Evolutionary conservation across 768 basidiomycete genomes (phyloP).

Genomic region (Trametes meyenii): DNA sequence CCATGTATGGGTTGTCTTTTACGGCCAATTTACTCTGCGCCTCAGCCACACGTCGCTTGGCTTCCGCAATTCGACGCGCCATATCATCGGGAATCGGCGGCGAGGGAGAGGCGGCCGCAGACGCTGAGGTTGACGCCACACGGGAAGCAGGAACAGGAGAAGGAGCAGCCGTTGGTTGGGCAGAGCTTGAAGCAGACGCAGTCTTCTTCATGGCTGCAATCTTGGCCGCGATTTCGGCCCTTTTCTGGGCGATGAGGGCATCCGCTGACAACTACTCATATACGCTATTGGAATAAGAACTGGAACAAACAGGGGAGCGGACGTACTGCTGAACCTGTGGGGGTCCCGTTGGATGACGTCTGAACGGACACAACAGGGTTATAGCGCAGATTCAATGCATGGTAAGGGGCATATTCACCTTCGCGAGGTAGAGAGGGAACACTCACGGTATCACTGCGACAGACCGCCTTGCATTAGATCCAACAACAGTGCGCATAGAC

Average conservation of each 20-base stretch:
- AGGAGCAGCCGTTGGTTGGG: conserved; percentile 28
- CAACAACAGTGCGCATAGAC: conserved; percentile 20
- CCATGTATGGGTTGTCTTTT: conserved; percentile 90
- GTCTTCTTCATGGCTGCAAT: conserved; percentile 71
- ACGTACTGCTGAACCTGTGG: conserved; percentile 44
- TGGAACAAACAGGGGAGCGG: not conserved
- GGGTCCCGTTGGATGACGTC: conserved; percentile 53
- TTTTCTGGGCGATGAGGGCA: conserved; percentile 79
- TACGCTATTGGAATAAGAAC: conserved; percentile 3
- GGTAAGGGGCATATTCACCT: conserved; percentile 72
- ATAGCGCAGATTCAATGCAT: conserved; percentile 65
- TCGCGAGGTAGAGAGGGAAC: conserved; percentile 41
- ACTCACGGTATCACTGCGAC: conserved; percentile 75
- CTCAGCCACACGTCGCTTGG: conserved; percentile 81
- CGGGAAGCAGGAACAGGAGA: conserved; percentile 33
- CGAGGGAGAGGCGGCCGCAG: conserved; percentile 40
- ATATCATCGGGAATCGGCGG: conserved; percentile 61
- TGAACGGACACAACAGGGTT: conserved; percentile 57
- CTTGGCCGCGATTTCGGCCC: conserved; percentile 85
- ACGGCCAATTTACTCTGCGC: conserved; percentile 75
- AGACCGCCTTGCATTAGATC: conserved; percentile 13
- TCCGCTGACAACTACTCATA: conserved; percentile 48
- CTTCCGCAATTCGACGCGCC: conserved; percentile 76
- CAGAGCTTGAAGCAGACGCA: conserved; percentile 19
- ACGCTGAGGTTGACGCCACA: conserved; percentile 31